Conservation (phyloP, 2,329 filamentous ascomycete species). For the Trichoderma semiorbis region DNA sequence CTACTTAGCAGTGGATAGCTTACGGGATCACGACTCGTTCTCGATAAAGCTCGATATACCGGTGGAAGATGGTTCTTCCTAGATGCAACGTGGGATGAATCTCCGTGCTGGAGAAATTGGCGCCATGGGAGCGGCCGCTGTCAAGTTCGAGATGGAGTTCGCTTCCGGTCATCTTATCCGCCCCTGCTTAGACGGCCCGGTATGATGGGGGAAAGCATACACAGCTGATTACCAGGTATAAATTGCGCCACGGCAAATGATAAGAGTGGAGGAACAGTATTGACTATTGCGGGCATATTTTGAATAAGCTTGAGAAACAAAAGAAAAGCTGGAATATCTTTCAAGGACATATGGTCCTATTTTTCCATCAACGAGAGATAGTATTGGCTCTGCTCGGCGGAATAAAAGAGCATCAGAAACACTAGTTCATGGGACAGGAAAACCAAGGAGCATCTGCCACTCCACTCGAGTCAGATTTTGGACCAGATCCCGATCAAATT, state of each 20-base stretch:
- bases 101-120: background rate
- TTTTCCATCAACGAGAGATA: background rate
- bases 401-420: background rate
- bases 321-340: background rate
- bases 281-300: background rate
- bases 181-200: background rate
- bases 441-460: background rate
- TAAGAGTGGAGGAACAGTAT: too few species aligned
- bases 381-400: background rate
- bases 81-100: background rate
- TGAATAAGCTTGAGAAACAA: background rate
- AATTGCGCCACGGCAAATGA: background rate
- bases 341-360: background rate
- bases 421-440: background rate
- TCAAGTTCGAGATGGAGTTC: background rate
- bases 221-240: background rate
- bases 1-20: background rate
- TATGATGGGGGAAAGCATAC: background rate
- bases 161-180: background rate
- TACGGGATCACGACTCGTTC: background rate
- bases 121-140: background rate
- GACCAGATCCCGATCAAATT: slow-evolving; percentile 37
- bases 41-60: background rate
- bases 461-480: slow-evolving; percentile 24
- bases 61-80: background rate